Percentiles rank a stretch among this genome's conserved stretches.
Evolutionary conservation across 2,329 filamentous ascomycete species (phyloP).

Genomic region (Ophiostoma quercus): DNA sequence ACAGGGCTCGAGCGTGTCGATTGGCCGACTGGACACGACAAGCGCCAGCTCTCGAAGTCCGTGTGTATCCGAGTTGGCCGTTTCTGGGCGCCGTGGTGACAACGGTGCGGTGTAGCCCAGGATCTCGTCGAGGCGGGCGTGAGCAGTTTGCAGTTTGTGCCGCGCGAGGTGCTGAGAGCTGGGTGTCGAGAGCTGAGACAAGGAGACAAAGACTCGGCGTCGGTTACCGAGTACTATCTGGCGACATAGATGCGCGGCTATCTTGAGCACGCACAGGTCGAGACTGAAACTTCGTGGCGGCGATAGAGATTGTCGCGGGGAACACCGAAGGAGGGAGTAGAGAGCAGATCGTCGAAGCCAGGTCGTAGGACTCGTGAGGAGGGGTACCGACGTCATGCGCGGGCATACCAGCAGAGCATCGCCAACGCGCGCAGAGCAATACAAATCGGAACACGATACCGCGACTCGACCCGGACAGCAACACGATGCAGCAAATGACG

Average conservation of each 20-base stretch:
- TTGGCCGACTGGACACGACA: not conserved
- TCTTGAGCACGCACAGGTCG: not conserved
- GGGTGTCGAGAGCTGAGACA: not conserved
- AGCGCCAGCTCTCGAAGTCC: not conserved
- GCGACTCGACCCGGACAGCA: not conserved
- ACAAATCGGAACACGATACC: not conserved
- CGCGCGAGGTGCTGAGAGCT: not conserved
- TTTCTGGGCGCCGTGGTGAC: not conserved
- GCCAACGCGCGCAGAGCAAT: not conserved
- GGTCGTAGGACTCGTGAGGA: not conserved
- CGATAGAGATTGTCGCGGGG: not conserved
- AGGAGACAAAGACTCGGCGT: not conserved
- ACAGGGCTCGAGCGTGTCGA: not conserved
- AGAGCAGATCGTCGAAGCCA: conserved; percentile 7
- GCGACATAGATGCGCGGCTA: not conserved
- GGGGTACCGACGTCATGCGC: conserved; percentile 9
- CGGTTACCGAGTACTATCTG: not conserved
- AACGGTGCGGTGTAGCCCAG: not conserved
- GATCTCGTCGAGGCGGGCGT: not conserved
- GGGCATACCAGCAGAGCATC: not conserved
- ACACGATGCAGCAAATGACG: conserved; percentile 7
- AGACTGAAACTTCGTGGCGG: not conserved
- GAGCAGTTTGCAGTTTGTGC: not conserved
- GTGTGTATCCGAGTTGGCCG: not conserved
- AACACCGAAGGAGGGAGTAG: not conserved